A percentile compares a stretch with the other conserved stretches of the same genome.
phyloP scores from a whole-genome alignment of 2,329 filamentous ascomycete genomes.

The Aspergillus sp. region DNA sequence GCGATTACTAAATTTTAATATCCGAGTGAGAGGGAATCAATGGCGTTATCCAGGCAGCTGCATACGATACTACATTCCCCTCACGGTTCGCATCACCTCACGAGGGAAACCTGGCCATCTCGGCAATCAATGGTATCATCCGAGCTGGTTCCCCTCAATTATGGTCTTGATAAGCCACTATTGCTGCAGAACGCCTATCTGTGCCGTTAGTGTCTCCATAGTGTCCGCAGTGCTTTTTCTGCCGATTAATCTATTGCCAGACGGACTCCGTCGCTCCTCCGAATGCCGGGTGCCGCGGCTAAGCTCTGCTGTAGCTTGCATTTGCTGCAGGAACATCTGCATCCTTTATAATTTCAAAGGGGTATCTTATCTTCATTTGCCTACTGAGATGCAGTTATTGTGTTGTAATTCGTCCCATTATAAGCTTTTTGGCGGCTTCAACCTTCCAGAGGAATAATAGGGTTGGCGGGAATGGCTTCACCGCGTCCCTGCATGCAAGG shows the following conservation, averaged over 20 bases:
- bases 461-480: not conserved
- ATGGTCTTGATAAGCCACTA: not conserved
- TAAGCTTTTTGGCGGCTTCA: too few relatives aligned
- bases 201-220: not conserved
- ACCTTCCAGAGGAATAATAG: not conserved
- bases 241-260: not conserved
- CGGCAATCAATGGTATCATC: not conserved
- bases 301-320: not conserved
- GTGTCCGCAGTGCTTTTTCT: not conserved
- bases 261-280: not conserved
- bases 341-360: not conserved
- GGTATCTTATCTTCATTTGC: not conserved
- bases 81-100: not conserved
- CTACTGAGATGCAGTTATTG: too few relatives aligned
- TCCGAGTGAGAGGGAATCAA: not conserved
- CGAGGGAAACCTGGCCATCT: too few relatives aligned
- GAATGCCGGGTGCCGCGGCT: not conserved
- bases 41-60: not conserved
- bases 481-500: not conserved
- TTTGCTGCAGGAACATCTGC: not conserved
- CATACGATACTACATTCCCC: not conserved
- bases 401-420: too few relatives aligned
- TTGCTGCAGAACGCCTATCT: not conserved
- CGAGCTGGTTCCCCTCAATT: not conserved
- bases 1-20: not conserved